Evolutionary conservation across 768 basidiomycete species (phyloP).

Genomic region (Strobilomyces confusus): DNA sequence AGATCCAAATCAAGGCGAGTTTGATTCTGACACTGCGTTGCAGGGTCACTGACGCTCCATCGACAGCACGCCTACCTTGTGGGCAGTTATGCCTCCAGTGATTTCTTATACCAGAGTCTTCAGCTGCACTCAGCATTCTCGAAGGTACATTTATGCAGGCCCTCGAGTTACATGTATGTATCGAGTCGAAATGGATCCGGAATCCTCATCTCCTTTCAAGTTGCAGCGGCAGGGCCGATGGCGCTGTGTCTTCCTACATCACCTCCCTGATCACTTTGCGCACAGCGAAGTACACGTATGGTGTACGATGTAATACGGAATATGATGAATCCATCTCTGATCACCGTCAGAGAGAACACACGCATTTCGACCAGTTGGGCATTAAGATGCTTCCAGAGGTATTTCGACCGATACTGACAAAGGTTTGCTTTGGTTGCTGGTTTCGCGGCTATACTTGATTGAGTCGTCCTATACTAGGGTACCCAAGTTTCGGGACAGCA

Average conservation of each 20-base stretch:
- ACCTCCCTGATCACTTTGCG: slow-evolving; percentile 44
- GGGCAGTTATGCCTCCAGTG: slow-evolving; percentile 46
- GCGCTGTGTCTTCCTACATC: slow-evolving; percentile 21
- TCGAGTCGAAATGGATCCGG: too few relatives aligned
- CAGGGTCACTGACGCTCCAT: too few relatives aligned
- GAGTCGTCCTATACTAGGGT: background rate
- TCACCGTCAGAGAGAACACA: slow-evolving; percentile 32
- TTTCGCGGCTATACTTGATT: background rate
- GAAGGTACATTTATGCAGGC: slow-evolving; percentile 38
- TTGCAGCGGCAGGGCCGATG: slow-evolving; percentile 39
- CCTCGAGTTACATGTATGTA: slow-evolving; percentile 45
- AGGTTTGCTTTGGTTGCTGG: slow-evolving; percentile 20
- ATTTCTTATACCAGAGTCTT: slow-evolving; percentile 41
- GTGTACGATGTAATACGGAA: slow-evolving; percentile 29
- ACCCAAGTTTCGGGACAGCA: slow-evolving; percentile 18
- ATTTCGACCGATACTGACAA: slow-evolving; percentile 36
- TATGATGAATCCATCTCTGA: slow-evolving; percentile 28
- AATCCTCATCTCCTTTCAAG: slow-evolving; percentile 15
- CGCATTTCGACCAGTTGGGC: slow-evolving; percentile 26
- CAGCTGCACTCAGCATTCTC: slow-evolving; percentile 20
- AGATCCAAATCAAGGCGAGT: slow-evolving; percentile 26
- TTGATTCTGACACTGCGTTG: background rate
- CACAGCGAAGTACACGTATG: slow-evolving; percentile 40
- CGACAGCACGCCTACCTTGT: slow-evolving; percentile 40
- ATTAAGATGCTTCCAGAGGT: slow-evolving; percentile 25